phyloP scores from a whole-genome alignment of 2,329 filamentous ascomycete genomes.

The Daldinia sp. region DNA sequence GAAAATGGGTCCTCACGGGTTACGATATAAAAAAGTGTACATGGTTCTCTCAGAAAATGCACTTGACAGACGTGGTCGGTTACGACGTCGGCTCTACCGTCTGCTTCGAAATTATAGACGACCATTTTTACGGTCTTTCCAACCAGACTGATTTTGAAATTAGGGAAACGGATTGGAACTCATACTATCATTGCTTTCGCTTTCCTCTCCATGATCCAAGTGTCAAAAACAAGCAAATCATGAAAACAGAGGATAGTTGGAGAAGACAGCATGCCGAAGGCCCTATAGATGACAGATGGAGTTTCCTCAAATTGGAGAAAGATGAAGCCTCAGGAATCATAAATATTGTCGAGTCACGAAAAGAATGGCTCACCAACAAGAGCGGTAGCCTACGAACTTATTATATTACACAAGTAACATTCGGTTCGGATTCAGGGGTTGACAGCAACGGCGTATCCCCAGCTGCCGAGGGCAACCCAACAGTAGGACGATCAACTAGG shows the following conservation, averaged over 20 bases:
- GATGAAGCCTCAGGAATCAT: constrained; percentile 67
- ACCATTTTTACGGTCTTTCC: constrained; percentile 73
- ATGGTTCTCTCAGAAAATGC: constrained; percentile 56
- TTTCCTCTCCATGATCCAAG: constrained; percentile 63
- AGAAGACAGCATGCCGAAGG: constrained; percentile 74
- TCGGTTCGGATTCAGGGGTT: constrained; percentile 42
- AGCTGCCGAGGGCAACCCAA: constrained; percentile 2
- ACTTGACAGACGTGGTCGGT: constrained; percentile 67
- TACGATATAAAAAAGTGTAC: constrained; percentile 54
- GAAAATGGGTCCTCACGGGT: constrained; percentile 69
- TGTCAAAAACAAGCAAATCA: constrained; percentile 50
- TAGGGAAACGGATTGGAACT: constrained; percentile 71
- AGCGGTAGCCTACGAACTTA: constrained; percentile 70
- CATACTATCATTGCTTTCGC: constrained; percentile 73
- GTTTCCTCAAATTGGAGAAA: constrained; percentile 66
- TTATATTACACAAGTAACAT: constrained; percentile 66
- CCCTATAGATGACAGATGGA: constrained; percentile 78
- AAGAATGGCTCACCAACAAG: constrained; percentile 66
- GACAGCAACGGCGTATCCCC: constrained; percentile 15
- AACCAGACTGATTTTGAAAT: constrained; percentile 69
- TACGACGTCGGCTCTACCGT: constrained; percentile 71
- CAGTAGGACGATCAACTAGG: constrained; percentile 1
- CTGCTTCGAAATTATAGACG: constrained; percentile 75
- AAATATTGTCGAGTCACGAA: constrained; percentile 71
- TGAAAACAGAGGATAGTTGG: constrained; percentile 63